Evolutionary conservation across 176 grass and related monocot species (phyloP).

Genomic region (Melocanna baccifera): DNA sequence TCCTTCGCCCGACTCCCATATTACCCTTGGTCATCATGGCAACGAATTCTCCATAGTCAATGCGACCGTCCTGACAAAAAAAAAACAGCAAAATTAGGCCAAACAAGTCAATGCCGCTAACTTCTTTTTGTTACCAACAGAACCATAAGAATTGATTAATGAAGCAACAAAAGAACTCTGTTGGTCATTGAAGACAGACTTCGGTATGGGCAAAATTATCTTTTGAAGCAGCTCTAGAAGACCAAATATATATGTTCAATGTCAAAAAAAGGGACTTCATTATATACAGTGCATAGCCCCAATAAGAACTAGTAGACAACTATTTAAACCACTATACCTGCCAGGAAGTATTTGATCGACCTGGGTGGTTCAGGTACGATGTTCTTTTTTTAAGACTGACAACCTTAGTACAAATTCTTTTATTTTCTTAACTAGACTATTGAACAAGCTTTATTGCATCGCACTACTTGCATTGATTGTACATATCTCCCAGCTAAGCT

Average conservation of each 20-base stretch:
- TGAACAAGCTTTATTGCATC: constrained; percentile 14
- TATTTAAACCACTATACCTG: background rate
- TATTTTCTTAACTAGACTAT: background rate
- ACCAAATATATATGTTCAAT: background rate
- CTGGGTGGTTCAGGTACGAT: background rate
- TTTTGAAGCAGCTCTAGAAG: background rate
- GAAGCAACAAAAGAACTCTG: background rate
- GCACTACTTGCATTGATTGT: background rate
- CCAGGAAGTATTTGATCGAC: background rate
- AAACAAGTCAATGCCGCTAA: background rate
- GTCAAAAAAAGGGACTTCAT: background rate
- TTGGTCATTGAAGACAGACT: background rate
- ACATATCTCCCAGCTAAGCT: constrained; percentile 2
- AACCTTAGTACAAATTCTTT: background rate
- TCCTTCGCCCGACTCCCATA: constrained; percentile 86
- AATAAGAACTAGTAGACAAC: background rate
- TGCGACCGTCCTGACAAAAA: constrained; percentile 71
- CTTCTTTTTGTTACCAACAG: background rate
- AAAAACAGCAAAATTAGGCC: constrained; percentile 12
- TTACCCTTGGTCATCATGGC: constrained; percentile 98
- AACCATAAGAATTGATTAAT: constrained; percentile 7
- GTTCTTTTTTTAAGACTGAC: background rate
- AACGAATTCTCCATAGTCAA: constrained; percentile 94
- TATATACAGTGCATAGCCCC: background rate
- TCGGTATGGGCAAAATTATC: background rate